Evolutionary conservation across 257 asterid species (phyloP), one percentile per base, ranked within the genome.

Genomic region (Gardenia jasminoides): DNA sequence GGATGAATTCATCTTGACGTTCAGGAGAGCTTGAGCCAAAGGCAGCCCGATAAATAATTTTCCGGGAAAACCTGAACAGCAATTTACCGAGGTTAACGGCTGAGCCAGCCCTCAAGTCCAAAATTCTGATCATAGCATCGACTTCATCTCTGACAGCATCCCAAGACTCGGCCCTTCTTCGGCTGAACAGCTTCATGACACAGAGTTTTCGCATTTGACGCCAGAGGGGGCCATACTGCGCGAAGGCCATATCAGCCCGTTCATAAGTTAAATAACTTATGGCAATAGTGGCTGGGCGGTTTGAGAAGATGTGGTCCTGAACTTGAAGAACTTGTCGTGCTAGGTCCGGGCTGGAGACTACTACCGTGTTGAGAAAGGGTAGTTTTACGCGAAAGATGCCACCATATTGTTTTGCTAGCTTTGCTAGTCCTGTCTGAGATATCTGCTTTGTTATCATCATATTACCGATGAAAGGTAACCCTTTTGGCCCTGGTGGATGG

Each of bases 241-340:
- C 96, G 74, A 94, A 94, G 10, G 97, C 98, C 98, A 94, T 92
- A 87, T 94, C 98, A 6, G 97, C 97, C n/a, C 94, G 62, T 7
- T 92, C 92, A 48, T 94, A 94, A 17, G 97, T 92, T 2, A 94
- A 17, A 87, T 92, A 94, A 19, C 88, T 83, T 39, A 92, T 91
- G 17, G 97, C 97, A 10, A 88, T 82, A 4, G 90, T 90, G 0
- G 93, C 97, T 12, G 98, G 98, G 39, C 98, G 91, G 86, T 94
- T 94, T 31, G 98, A 92, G 86, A 91, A 92, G 54, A 92, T 83
- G 91, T 86, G 85, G 89, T 94, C 98, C 0, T 94, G 98, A 62
- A 82, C 90, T 58, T 94, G 97, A 20, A 92, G 87, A 13, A 94
- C 98, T 75, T 94, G 86, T 0, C 96, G 92, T 52, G 98, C 98